phyloP scores from a whole-genome alignment of 164 flowering plant species.

The Cinnamomum chago region DNA sequence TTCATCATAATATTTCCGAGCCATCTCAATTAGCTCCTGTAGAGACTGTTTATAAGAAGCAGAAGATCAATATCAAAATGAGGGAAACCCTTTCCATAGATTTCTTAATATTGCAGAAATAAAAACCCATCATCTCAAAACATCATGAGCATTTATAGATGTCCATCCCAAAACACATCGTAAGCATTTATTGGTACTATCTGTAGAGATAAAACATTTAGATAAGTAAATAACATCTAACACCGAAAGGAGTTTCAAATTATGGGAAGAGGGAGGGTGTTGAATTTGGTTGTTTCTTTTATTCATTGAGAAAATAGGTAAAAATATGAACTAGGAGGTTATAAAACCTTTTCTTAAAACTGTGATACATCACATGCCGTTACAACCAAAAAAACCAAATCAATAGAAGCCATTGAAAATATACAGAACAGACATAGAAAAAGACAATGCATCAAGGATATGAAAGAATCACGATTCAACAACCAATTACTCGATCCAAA shows the following conservation, averaged over 20 bases:
- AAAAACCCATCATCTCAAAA: neutral
- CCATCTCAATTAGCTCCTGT: conserved; percentile 67
- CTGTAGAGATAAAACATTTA: too few species aligned
- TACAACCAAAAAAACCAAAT: neutral
- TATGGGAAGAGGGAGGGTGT: too few species aligned
- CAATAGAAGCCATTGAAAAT: neutral
- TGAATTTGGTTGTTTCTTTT: neutral
- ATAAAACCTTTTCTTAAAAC: neutral
- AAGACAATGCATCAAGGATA: neutral
- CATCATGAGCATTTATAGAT: too few species aligned
- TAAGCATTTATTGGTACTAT: too few species aligned
- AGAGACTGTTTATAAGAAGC: conserved; percentile 57
- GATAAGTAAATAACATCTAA: too few species aligned
- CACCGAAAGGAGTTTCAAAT: too few species aligned
- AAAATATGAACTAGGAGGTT: neutral
- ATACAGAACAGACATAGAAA: neutral
- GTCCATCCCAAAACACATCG: neutral
- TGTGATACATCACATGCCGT: neutral
- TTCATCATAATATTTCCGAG: conserved; percentile 85
- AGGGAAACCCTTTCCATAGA: neutral
- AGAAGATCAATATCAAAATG: conserved; percentile 19
- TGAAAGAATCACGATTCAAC: neutral
- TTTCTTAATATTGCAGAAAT: neutral
- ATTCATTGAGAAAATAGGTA: conserved; percentile 1
- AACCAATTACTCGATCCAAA: neutral